These are phyloP conservation scores for Yamadazyma scolyti DNA, from an alignment of 805 yeast species.

Conservation along the genomic window DNA sequence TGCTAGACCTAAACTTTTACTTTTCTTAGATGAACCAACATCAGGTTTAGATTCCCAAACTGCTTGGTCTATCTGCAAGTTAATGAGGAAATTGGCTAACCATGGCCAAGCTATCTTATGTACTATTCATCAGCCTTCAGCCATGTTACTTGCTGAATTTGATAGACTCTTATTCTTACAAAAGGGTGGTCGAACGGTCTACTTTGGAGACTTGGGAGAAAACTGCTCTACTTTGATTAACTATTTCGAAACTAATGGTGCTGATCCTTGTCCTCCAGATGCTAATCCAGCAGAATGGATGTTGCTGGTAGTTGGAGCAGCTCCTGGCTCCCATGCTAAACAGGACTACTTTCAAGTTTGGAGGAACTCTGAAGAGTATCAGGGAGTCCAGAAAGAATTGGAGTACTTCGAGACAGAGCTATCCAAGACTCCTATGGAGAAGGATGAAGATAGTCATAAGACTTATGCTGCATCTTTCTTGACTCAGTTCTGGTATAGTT, in stretches of 20 bases:
- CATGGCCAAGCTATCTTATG: constrained; percentile 63
- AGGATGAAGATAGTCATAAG: constrained; percentile 23
- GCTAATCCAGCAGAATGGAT: constrained; percentile 69
- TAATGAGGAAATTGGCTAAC: constrained; percentile 41
- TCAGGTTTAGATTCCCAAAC: constrained; percentile 56
- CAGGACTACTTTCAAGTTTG: constrained; percentile 73
- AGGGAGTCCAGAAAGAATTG: constrained; percentile 54
- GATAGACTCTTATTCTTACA: constrained; percentile 21
- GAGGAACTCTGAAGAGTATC: constrained; percentile 52
- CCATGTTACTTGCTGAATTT: constrained; percentile 38
- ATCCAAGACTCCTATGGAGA: constrained; percentile 41
- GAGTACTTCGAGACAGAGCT: constrained; percentile 43
- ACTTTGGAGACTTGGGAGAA: constrained; percentile 75
- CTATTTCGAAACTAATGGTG: constrained; percentile 70
- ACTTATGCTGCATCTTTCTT: constrained; percentile 26
- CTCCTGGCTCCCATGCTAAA: constrained; percentile 67
- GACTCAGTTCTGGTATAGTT: constrained; percentile 30
- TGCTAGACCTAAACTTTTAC: constrained; percentile 34
- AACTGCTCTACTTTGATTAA: constrained; percentile 52
- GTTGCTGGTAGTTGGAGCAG: constrained; percentile 78
- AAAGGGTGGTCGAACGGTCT: constrained; percentile 51
- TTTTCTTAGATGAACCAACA: constrained; percentile 59
- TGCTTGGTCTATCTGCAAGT: constrained; percentile 52
- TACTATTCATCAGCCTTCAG: constrained; percentile 53
- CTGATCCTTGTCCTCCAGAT: constrained; percentile 34